Base-by-base conservation (phyloP, 257 asterid species). In the Capsicum rhomboideum region DNA sequence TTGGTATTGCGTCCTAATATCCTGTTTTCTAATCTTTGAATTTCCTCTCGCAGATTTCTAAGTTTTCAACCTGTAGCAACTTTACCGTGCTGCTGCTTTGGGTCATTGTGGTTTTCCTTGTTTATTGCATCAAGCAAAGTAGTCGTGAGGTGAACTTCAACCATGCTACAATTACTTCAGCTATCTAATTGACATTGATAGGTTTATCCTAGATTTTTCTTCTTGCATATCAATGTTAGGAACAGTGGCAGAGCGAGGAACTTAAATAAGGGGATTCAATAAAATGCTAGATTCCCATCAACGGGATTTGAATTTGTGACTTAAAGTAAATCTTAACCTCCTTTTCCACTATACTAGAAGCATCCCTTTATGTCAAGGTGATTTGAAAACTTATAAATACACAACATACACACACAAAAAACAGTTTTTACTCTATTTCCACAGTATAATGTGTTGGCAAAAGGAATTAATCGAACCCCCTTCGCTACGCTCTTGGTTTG, bases 41-140 rank as follows among this genome's bases (percentile, higher is more conserved):
- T 12, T 84, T 88, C 42, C 2, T 28, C 53, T 69, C 87, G 85
- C 93, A 96, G 98, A 86, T 90, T 34, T 90, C 92, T 44, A 93
- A 86, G 66, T 91, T 89, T 85, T 80, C 91, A 46, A 89, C 98
- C 28, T 94, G 93, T 82, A 93, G 97, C 86, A 96, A 96, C 89
- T 86, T 94, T 21, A 91, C 92, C 10, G 63, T 96, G 86, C 86
- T 92, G 84, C 88, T 96, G 91, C 95, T 96, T 78, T 94, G 99
- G 99, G 86, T 94, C 88, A 82, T 92, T 87, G 82, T 90, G 88
- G 90, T 87, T 10, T 21, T 93, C 88, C 97, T 96, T 83, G 97
- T 93, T 84, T 89, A 29, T 78, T 91, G 91, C 85, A 82, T 96
- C 80, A 96, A 92, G 84, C 90, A 88, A 85, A 92, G 93, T 87